A percentile compares a stretch with the other conserved stretches of the same genome.
Conservation (phyloP, 179 eudicot genomes). For the Beta corolliflora region DNA sequence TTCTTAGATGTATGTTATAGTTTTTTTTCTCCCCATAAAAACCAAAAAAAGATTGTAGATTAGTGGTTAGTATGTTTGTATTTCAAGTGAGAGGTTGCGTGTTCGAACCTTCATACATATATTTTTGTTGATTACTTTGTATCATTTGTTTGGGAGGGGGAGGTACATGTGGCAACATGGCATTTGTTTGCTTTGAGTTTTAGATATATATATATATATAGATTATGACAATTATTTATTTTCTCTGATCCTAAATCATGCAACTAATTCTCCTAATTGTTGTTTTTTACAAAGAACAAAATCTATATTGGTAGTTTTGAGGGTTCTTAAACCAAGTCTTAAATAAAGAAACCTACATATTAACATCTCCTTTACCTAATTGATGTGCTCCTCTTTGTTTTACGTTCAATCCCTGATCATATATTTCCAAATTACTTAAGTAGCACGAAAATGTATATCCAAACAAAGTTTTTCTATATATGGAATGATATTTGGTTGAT, state of each 20-base stretch:
- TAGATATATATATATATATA: no score
- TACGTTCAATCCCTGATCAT: background rate
- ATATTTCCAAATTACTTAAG: conserved; percentile 5
- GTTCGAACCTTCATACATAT: no score
- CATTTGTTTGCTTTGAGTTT: no score
- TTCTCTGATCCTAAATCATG: background rate
- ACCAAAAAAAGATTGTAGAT: no score
- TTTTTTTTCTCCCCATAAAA: no score
- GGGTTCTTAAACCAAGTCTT: background rate
- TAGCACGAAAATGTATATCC: conserved; percentile 7
- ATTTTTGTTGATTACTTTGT: no score
- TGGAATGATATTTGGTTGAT: background rate
- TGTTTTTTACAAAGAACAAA: background rate
- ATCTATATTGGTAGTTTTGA: background rate
- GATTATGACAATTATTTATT: no score
- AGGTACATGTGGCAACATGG: no score
- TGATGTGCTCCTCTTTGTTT: background rate
- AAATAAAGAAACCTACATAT: background rate
- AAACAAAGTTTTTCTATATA: background rate
- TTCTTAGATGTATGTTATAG: no score
- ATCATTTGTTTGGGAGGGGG: no score
- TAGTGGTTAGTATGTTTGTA: no score
- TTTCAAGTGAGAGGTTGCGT: no score
- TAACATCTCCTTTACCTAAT: background rate
- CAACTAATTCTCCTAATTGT: background rate